Base-by-base conservation (phyloP, 1,284 basidiomycete genomes). In the Puccinia brachypodii region DNA sequence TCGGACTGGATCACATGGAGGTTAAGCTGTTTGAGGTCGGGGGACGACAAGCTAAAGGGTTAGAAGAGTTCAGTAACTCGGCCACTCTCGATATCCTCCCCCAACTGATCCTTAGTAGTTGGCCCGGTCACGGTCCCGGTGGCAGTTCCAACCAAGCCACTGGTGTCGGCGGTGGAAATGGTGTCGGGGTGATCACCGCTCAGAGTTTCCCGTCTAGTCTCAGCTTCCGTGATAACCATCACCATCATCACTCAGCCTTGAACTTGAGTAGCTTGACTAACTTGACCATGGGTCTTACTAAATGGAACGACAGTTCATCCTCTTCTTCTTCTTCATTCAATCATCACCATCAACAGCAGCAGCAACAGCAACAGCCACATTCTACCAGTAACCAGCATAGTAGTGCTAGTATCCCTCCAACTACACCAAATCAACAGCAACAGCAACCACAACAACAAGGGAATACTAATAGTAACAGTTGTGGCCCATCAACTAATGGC, bases 1-100 rank as follows among this genome's bases (percentile, higher is more conserved):
- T 80, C 13, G 78, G 78, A 38, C 36, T 80, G 13, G 69, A 80
- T 60, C 40, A 58, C 25, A 16, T 38, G n/a, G 78, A 80, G 40
- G 69, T 80, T 13, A 80, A 80, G 42, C 31, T 73, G 3, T 80
- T 73, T 28, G 78, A 80, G 58, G 69, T 80, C 19, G 78, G 78
- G 19, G 69, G 78, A 25, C 66, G 47, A 2, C 76, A 69, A 31
- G 78, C 78, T 2, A 80, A 73, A 40, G 78, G 78, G 4, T 47
- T 80, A 50, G 78, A 80, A 58, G 78, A 80, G n/a, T 80, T 72
- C 72, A 62, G 56, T 31, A 80, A 80, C 44, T 62, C 78, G 9
- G 58, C 42, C 6, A 80, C 69, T 6, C 53, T 80, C 40, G 78
- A 80, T 56, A 73, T 80, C 31, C 11, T 80, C 25, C 78, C 78